These are phyloP conservation scores for Fusarium pseudocircinatum DNA, from an alignment of 2,329 filamentous ascomycete genomes.

Conservation along the genomic window DNA sequence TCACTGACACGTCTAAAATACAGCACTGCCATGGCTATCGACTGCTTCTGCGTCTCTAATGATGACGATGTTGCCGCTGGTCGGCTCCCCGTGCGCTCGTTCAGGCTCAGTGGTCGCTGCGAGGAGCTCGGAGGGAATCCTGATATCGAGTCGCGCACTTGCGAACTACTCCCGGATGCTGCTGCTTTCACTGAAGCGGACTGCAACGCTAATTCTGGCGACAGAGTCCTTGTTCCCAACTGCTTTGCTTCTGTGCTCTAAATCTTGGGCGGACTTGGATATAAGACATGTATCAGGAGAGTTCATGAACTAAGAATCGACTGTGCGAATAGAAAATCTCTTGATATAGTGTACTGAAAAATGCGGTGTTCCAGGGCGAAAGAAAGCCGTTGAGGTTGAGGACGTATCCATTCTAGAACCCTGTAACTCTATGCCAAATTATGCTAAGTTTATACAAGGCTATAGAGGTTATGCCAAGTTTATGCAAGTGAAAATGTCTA, in stretches of 20 bases:
- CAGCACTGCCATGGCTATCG: background rate
- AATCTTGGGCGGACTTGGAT: background rate
- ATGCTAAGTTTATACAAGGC: no score
- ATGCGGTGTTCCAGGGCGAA: no score
- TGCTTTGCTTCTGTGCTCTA: background rate
- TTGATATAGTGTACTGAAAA: no score
- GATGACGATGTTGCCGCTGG: background rate
- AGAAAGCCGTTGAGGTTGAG: no score
- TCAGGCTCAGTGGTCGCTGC: background rate
- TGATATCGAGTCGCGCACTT: background rate
- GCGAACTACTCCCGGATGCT: background rate
- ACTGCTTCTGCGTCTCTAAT: background rate
- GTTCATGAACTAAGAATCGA: no score
- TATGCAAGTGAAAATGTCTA: background rate
- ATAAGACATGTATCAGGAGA: no score
- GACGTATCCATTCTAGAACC: no score
- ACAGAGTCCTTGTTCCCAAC: background rate
- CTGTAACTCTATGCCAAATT: no score
- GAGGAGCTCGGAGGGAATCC: background rate
- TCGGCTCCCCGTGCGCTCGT: background rate
- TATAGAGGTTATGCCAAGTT: no score
- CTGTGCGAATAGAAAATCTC: no score
- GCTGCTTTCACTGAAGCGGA: background rate
- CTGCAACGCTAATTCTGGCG: fast-evolving
- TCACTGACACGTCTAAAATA: fast-evolving